Conservation (phyloP, 208 protist genomes). For the Acanthamoeba culbertsoni region DNA sequence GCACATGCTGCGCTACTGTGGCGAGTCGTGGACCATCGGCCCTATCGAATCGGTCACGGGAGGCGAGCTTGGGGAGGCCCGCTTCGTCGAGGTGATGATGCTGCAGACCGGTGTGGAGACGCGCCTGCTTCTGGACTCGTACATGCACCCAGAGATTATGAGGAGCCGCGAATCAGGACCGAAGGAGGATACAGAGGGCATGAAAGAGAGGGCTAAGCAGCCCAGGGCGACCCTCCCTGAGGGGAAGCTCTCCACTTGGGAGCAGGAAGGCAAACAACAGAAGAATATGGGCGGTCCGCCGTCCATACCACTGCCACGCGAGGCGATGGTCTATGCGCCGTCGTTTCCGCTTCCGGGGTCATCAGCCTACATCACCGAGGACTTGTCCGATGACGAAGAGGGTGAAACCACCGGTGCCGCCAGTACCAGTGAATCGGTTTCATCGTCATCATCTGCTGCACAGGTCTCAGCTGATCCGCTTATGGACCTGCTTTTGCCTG, state of each 20-base stretch:
- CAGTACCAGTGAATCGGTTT: background rate
- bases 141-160: conserved; percentile 47
- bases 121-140: background rate
- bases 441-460: background rate
- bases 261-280: background rate
- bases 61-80: background rate
- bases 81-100: conserved; percentile 49
- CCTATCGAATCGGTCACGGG: background rate
- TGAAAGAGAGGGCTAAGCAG: background rate
- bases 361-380: background rate
- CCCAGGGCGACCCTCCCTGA: background rate
- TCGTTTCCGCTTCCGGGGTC: background rate
- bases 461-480: background rate
- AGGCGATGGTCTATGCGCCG: background rate
- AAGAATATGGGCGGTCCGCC: background rate
- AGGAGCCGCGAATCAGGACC: background rate
- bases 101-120: conserved; percentile 21
- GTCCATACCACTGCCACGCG: background rate
- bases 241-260: background rate
- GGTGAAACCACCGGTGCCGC: background rate
- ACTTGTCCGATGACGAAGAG: background rate
- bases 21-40: conserved; percentile 4
- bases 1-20: conserved; percentile 37
- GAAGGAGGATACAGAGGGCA: background rate
- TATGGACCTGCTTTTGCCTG: background rate